phyloP scores from a whole-genome alignment of 1,284 basidiomycete species.

The Cryptococcus jaspeensis region DNA sequence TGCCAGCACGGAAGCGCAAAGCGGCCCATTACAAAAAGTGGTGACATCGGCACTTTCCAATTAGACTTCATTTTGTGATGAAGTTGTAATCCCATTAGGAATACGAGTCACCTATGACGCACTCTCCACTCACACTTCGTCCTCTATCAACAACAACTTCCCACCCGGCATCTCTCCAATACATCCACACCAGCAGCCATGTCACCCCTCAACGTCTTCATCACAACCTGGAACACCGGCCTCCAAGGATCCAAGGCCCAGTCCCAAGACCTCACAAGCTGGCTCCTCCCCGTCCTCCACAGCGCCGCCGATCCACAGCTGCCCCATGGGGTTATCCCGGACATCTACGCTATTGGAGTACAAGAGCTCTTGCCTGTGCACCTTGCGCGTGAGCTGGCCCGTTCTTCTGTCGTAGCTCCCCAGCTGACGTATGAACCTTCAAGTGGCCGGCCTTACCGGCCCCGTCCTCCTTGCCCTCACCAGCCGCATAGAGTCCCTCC shows the following conservation, averaged over 20 bases:
- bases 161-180: neutral
- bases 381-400: conserved; percentile 40
- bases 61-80: neutral
- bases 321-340: conserved; percentile 50
- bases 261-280: conserved; percentile 46
- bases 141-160: neutral
- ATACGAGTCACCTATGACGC: neutral
- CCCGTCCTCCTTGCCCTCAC: conserved; percentile 41
- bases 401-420: neutral
- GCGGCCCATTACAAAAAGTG: too few relatives aligned
- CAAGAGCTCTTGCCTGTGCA: conserved; percentile 80
- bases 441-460: conserved; percentile 40
- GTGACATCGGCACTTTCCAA: too few relatives aligned
- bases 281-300: conserved; percentile 50
- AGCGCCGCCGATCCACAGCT: conserved; percentile 26
- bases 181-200: conserved; percentile 16
- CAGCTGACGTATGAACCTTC: neutral
- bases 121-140: neutral
- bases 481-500: conserved; percentile 41
- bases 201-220: conserved; percentile 45
- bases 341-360: conserved; percentile 89
- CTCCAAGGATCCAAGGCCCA: conserved; percentile 49
- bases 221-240: conserved; percentile 52
- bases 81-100: neutral
- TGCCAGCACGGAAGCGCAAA: too few relatives aligned